A percentile compares a stretch with the other conserved stretches of the same genome.
Conservation (phyloP, 1,139 yeast genomes). For the Kodamaea sp. region DNA sequence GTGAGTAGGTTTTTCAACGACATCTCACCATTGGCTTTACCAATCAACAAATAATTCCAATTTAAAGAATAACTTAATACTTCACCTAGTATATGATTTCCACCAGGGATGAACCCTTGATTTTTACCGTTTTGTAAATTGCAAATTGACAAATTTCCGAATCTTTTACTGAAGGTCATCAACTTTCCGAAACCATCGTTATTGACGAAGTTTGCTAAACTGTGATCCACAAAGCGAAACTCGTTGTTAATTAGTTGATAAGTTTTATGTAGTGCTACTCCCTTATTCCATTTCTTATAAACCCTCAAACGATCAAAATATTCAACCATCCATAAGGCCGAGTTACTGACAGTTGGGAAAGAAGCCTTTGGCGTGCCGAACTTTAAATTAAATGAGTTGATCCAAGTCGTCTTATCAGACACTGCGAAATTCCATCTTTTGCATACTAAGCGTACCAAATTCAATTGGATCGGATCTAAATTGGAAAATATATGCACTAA, state of each 20-base stretch:
- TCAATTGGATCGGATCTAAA: constrained; percentile 54
- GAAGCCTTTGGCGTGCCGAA: constrained; percentile 35
- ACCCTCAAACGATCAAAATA: constrained; percentile 45
- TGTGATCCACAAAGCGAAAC: constrained; percentile 24
- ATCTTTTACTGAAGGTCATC: constrained; percentile 28
- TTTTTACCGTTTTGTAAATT: constrained; percentile 39
- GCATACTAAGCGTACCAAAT: constrained; percentile 51
- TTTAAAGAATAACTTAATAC: constrained; percentile 24
- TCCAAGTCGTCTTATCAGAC: constrained; percentile 61
- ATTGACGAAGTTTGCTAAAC: constrained; percentile 33
- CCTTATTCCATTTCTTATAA: constrained; percentile 52
- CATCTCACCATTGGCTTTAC: constrained; percentile 29
- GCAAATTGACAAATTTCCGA: constrained; percentile 39
- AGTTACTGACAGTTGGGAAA: constrained; percentile 58
- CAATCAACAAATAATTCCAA: constrained; percentile 35
- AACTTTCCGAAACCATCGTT: constrained; percentile 39
- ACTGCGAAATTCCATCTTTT: constrained; percentile 49
- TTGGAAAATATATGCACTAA: constrained; percentile 53
- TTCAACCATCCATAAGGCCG: constrained; percentile 54
- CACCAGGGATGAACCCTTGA: constrained; percentile 42
- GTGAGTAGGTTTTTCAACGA: constrained; percentile 32
- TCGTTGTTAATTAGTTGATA: constrained; percentile 30
- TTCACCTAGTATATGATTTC: constrained; percentile 21
- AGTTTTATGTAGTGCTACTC: constrained; percentile 28
- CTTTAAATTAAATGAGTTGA: constrained; percentile 46